Base-by-base conservation (phyloP, 306 rosid species). In the Prunus fruticosa region DNA sequence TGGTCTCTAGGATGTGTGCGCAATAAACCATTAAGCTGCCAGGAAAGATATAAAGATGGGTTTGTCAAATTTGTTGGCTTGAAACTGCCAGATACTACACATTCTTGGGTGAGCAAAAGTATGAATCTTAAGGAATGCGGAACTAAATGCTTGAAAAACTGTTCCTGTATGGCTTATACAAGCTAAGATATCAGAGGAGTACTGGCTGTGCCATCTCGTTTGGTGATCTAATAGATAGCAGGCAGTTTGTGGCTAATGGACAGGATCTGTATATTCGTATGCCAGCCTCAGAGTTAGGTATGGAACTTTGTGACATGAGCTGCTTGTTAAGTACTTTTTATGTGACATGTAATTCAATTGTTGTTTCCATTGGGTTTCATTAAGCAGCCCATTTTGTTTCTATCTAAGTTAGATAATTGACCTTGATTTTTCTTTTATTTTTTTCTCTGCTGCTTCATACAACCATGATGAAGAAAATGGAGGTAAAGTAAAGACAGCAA, bases 141-240 rank as follows among this genome's bases (percentile, higher is more conserved):
- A 64, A 79, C n/a, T 0, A 66, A 50, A 49, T 89, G 92, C 78
- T 82, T 86, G 72, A 72, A 25, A 43, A 81, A 87, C 14, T 89
- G 93, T 63, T 81, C 87, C 6, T 91, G 93, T 78, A 78, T 60
- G 63, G 92, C 90, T 63, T 91, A 69, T 50, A 73, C 90, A 18
- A 81, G 83, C 50, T 49, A 38, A 19, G 71, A 47, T 47, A 13
- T 47, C 15, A 13, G 83, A 8, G 87, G 73, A 54, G 89, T 3
- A 85, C 82, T 68, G 90, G 86, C 11, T 91, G 93, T 64, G 78
- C 75, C 27, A 66, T 34, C 41, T 34, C 8, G 41, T 34, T 34
- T 34, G 41, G 41, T 34, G 41, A 34, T 34, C 41, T 34, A 84
- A 20, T 41, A 16, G 86, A 87, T 51, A 32, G 84, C 3, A 82